These are phyloP conservation scores for Pseudopithomyces chartarum DNA, from an alignment of 2,329 filamentous ascomycete species.

Conservation along the genomic window DNA sequence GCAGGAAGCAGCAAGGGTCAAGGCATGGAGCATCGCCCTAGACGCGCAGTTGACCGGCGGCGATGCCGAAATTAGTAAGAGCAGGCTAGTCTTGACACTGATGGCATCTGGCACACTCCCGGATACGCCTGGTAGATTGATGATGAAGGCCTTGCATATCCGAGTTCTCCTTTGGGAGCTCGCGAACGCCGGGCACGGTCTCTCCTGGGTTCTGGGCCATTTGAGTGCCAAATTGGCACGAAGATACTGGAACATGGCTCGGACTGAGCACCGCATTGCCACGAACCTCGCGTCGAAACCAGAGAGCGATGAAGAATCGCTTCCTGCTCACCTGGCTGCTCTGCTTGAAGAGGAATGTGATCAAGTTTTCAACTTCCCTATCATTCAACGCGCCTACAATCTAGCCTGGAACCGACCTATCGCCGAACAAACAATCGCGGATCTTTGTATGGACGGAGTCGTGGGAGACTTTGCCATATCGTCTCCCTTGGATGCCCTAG, in stretches of 20 bases:
- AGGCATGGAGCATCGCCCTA: slow-evolving; percentile 90
- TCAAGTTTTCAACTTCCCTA: slow-evolving; percentile 75
- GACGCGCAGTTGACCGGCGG: slow-evolving; percentile 92
- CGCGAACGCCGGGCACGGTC: slow-evolving; percentile 67
- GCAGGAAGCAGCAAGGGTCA: slow-evolving; percentile 82
- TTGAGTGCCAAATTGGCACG: slow-evolving; percentile 75
- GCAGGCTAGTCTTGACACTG: slow-evolving; percentile 81
- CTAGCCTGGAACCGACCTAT: slow-evolving; percentile 85
- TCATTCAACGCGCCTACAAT: slow-evolving; percentile 86
- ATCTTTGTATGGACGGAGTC: slow-evolving; percentile 79
- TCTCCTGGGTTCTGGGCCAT: slow-evolving; percentile 68
- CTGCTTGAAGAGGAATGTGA: slow-evolving; percentile 82
- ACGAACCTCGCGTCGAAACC: slow-evolving; percentile 38
- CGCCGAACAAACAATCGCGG: slow-evolving; percentile 66
- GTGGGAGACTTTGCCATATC: slow-evolving; percentile 84
- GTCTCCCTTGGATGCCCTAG: slow-evolving; percentile 86
- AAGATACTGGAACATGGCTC: slow-evolving; percentile 81
- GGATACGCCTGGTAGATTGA: slow-evolving; percentile 78
- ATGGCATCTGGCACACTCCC: slow-evolving; percentile 88
- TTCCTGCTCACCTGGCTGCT: slow-evolving; percentile 76
- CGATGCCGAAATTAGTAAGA: slow-evolving; percentile 86
- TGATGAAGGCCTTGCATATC: slow-evolving; percentile 91
- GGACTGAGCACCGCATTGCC: slow-evolving; percentile 61
- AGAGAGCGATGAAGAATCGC: slow-evolving; percentile 63
- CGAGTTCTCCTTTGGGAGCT: slow-evolving; percentile 86